Base-by-base conservation (phyloP, 2,329 filamentous ascomycete species). In the Colletotrichum aenigma region DNA sequence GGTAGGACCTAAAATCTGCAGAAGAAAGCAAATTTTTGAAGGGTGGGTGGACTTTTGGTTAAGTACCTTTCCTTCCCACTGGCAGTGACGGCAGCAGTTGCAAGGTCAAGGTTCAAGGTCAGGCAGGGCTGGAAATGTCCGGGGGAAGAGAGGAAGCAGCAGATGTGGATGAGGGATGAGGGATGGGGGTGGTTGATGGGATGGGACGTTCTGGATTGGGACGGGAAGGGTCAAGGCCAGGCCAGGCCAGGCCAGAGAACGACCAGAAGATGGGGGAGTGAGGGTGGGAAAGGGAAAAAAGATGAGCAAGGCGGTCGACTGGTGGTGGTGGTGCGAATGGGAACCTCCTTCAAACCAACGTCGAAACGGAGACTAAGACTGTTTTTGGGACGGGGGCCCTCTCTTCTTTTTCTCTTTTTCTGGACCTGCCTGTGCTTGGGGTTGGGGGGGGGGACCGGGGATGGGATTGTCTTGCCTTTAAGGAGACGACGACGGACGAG, bases 271-370 rank as follows among this genome's bases (percentile, higher is more conserved):
- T 21, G 43, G 15, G 61, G 34, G 61, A 69, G n/a, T 36, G 58
- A 70, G 26, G 56, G 60, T 30, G 56, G 56, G 56, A 62, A 48
- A 48, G n/a, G n/a, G 28, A 38, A 55, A 55, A 66, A 61, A 55
- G 73, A 68, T 68, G 66, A 28, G 28, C 55, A 48, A 48, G 43
- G 43, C 43, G 43, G 43, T 48, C 43, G 43, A 48, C 43, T 48
- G 38, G 38, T 43, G 2, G 75, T 73, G 75, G 58, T 77, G 52
- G 66, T 75, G 70, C 70, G 66, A 74, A 71, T 75, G 66, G 72
- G 66, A 69, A 77, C 56, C 77, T 77, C 77, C 77, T 78, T 77
- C 77, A 78, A 77, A 78, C 77, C 72, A 74, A 73, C 68, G 58
- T 76, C 74, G 74, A 76, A 76, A 76, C 74, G 30, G 73, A 71